Percentiles rank a stretch among this genome's conserved stretches.
These are phyloP conservation scores for Botrytis tulipae DNA, from an alignment of 2,329 filamentous ascomycete genomes.

Conservation along the genomic window DNA sequence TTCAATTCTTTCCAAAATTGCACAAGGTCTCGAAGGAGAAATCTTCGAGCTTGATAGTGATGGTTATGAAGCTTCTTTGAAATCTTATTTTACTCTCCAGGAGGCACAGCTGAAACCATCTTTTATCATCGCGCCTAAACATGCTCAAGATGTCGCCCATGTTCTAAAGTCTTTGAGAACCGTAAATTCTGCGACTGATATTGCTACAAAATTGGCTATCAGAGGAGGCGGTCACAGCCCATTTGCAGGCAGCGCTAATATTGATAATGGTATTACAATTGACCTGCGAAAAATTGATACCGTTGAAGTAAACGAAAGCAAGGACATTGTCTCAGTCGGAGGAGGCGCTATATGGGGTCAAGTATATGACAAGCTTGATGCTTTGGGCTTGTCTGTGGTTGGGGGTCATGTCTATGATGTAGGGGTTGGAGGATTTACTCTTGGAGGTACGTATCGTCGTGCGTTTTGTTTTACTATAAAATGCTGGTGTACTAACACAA, in stretches of 20 bases:
- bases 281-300: slow-evolving; percentile 42
- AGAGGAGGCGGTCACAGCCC: slow-evolving; percentile 31
- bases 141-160: slow-evolving; percentile 26
- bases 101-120: slow-evolving; percentile 26
- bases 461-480: no score
- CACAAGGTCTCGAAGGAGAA: neutral
- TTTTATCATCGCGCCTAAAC: slow-evolving; percentile 28
- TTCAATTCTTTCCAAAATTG: neutral
- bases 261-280: slow-evolving; percentile 49
- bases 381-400: slow-evolving; percentile 20
- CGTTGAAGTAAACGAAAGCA: slow-evolving; percentile 34
- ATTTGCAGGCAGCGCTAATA: slow-evolving; percentile 49
- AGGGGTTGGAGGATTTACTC: slow-evolving; percentile 22
- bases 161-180: slow-evolving; percentile 23
- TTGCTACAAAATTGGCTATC: slow-evolving; percentile 27
- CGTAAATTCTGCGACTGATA: slow-evolving; percentile 15
- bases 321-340: slow-evolving; percentile 38
- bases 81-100: slow-evolving; percentile 17
- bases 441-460: neutral
- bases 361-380: slow-evolving; percentile 25
- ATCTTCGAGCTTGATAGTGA: neutral
- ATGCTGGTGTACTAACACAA: slow-evolving; percentile 23
- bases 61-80: neutral
- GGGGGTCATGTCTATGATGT: slow-evolving; percentile 25
- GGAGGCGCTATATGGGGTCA: slow-evolving; percentile 41